Conservation (phyloP, 1,284 basidiomycete species). For the Ganoderma lingzhi region DNA sequence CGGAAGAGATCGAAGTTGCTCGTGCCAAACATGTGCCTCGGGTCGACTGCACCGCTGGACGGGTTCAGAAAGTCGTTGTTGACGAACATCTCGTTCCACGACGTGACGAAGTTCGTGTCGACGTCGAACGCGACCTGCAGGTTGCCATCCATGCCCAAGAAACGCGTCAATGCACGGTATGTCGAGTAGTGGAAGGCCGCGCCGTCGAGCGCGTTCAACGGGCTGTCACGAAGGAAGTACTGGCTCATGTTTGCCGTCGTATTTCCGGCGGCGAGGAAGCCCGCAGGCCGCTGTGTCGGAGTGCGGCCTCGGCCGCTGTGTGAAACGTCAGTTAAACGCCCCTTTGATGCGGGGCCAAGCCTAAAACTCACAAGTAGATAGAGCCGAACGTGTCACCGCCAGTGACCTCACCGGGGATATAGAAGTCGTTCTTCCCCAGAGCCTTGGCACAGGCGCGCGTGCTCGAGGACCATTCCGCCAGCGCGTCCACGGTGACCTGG, state of each 20-base stretch:
- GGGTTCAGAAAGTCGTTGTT: constrained; percentile 88
- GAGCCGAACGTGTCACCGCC: constrained; percentile 91
- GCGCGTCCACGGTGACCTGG: constrained; percentile 85
- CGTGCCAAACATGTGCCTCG: constrained; percentile 87
- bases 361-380: constrained; percentile 74
- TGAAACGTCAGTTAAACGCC: neutral
- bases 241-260: constrained; percentile 65
- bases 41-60: constrained; percentile 72
- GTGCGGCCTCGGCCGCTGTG: constrained; percentile 86
- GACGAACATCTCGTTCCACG: constrained; percentile 91
- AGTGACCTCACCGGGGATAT: constrained; percentile 92
- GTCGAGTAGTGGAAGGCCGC: constrained; percentile 93
- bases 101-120: constrained; percentile 80
- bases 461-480: constrained; percentile 77
- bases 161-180: constrained; percentile 84
- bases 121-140: constrained; percentile 88
- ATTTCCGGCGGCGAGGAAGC: constrained; percentile 74
- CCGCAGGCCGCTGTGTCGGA: constrained; percentile 68
- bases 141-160: constrained; percentile 94
- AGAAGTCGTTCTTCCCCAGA: constrained; percentile 86
- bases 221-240: constrained; percentile 81
- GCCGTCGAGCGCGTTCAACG: constrained; percentile 72
- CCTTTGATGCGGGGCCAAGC: neutral
- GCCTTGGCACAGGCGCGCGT: constrained; percentile 77
- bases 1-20: constrained; percentile 94